Evolutionary conservation across 805 yeast species (phyloP).

Genomic region (Teunomyces funiuensis): DNA sequence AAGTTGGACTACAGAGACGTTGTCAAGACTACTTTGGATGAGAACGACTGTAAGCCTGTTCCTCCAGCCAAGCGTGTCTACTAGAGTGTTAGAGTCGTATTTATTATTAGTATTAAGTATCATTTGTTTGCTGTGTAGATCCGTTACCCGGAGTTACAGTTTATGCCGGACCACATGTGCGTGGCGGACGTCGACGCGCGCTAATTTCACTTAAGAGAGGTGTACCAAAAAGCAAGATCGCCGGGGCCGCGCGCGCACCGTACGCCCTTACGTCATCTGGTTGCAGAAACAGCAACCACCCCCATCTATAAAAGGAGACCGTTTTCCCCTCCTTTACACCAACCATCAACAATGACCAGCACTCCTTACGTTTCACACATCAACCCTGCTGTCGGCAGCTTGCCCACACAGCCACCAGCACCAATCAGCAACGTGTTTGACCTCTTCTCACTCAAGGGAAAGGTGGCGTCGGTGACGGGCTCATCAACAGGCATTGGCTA

Average conservation of each 20-base stretch:
- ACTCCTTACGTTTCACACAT: constrained; percentile 15
- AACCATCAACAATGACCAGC: constrained; percentile 1
- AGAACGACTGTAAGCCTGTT: constrained; percentile 87
- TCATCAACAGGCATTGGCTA: constrained; percentile 81
- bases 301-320: not conserved
- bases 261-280: constrained; percentile 1
- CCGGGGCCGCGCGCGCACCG: not conserved
- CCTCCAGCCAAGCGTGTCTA: constrained; percentile 97
- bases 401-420: constrained; percentile 56
- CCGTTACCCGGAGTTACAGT: no score
- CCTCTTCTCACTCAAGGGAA: constrained; percentile 75
- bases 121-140: no score
- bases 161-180: no score
- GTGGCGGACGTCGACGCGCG: no score
- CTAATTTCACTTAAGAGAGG: not conserved
- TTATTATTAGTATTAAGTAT: constrained; percentile 3
- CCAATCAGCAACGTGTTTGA: constrained; percentile 57
- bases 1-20: constrained; percentile 84
- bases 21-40: constrained; percentile 81
- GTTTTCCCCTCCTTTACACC: not conserved
- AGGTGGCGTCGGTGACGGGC: constrained; percentile 83
- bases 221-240: not conserved
- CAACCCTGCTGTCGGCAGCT: constrained; percentile 44
- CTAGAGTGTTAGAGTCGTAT: constrained; percentile 35
- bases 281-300: not conserved